Evolutionary conservation across 805 yeast genomes (phyloP), one percentile per base, ranked within the genome.

Genomic region (Lipomyces spencermartinsiae): DNA sequence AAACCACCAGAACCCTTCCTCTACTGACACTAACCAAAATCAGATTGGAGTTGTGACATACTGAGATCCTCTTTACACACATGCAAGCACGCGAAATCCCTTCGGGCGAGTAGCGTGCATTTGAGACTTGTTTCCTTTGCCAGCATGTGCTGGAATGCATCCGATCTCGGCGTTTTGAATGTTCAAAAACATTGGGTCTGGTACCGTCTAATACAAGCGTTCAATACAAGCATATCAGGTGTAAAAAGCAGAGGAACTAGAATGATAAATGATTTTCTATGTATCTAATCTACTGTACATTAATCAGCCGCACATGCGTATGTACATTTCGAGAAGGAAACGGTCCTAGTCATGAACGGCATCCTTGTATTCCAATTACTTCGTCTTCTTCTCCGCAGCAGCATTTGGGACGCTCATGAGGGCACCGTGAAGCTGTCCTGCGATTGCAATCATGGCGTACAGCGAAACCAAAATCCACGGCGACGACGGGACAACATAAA

Each of bases 401-500:
- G 25, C 54, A n/a, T 53, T 61, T 7, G 66, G 60, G 2, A 46
- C 56, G 8, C 57, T 14, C 57, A 61, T 9, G 9, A 69, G 31
- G 7, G 65, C 70, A 9, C 37, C n/a, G 25, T 63, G 53, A 8
- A 69, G 57, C 34, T 68, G 64, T 22, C 51, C 33, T 22, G 61
- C 55, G 37, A 69, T 58, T 25, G 43, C 63, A 14, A 58, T 14
- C 67, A 69, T 54, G 39, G 54, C 19, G 58, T 59, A 61, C 6
- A 69, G 43, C 10, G 60, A 53, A 43, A 69, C 43, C 0, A 59
- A 25, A 39, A 69, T 58, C 72, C 72, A 69, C 12, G 69, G 68
- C 8, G 63, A 56, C 14, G 70, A 65, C 14, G 72, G 72, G 5
- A 68, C 0, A 19, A 62, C 6, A 58, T 69, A 69, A 16, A 67